Evolutionary conservation across 1,284 basidiomycete genomes (phyloP), one percentile per base, ranked within the genome.

Genomic region (Cutaneotrichosporon cavernicola): DNA sequence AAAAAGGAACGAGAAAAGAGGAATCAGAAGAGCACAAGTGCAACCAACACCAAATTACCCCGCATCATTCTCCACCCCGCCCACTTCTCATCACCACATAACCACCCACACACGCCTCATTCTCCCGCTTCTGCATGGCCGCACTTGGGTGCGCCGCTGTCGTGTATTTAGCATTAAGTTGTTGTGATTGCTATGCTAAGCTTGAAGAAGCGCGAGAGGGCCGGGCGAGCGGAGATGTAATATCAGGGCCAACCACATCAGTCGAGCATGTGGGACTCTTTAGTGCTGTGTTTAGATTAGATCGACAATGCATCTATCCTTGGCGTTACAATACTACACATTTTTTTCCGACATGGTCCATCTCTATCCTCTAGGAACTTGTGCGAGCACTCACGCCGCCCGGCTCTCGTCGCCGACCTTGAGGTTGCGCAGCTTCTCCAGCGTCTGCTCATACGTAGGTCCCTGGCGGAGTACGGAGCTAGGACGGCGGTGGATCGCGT

Each of bases 161-260:
- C 38, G 56, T 58, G 57, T 58, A 58, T n/a, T 46, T 58, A 58
- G 57, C 57, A 58, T 58, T 49, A 47, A 26, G 57, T 58, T 58
- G 57, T 58, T 58, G 57, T 58, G 57, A 56, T 58, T 58, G 57
- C 57, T 58, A 58, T 58, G 57, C 57, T 49, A 58, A 18, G 55
- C 34, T 40, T 56, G 34, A 40, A 30, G 22, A 26, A 51, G 49
- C 22, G 49, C 22, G 49, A n/a, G 9, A 2, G 49, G 22, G 3
- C 0, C 11, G 6, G 43, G 7, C 11, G 43, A n/a, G 43, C 2
- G 6, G 43, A n/a, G 7, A 9, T 46, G n/a, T 26, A 26, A 1
- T 26, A 26, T 26, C 26, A 26, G 26, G 26, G 26, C 26, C 40
- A 14, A 6, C 11, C 40, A 18, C 43, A 18, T 11, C 38, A 40